Evolutionary conservation across 2,329 filamentous ascomycete species (phyloP), one percentile per base, ranked within the genome.

Genomic region (Sclerotinia sclerotiorum): DNA sequence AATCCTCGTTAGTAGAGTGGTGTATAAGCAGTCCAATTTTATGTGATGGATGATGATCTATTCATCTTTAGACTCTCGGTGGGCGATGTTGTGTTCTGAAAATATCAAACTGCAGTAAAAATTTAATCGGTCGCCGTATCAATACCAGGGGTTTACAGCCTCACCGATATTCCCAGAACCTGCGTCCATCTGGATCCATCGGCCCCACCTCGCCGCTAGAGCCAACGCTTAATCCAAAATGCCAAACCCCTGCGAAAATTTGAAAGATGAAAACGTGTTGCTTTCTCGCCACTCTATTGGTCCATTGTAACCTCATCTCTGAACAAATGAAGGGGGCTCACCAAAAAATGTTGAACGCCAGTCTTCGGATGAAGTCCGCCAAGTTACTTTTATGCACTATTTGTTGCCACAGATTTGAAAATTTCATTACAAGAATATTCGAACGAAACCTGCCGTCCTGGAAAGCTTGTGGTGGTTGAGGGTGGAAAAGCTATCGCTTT

Each of bases 151-250:
- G 11, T 32, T 52, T 8, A 7, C 46, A 11, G 32, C 46, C n/a
- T 63, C 60, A 63, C 60, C 60, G 60, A 63, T 42, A 51, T 63
- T 63, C 60, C 60, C 46, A 49, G 46, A 35, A 49, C 44, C 15
- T 48, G 44, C 44, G 35, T 49, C 8, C 6, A 57, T 39, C 21
- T 35, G n/a, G 32, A 51, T 35, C 6, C 19, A 27, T 62, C 7
- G 46, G 17, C 32, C 60, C 60, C 46, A 63, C 60, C 32, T 8
- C 21, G 21, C 60, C 60, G 60, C 48, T 63, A 51, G 46, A 51
- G 32, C 60, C 60, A 62, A 62, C 58, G 60, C 60, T 63, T 51
- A 63, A 51, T 27, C 48, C 48, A 51, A 19, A 51, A 0, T 42
- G 46, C 46, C 15, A 51, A 21, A 62, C 42, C 19, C 46, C 46